Conservation (phyloP, 306 rosid genomes). For the Coriaria nepalensis region DNA sequence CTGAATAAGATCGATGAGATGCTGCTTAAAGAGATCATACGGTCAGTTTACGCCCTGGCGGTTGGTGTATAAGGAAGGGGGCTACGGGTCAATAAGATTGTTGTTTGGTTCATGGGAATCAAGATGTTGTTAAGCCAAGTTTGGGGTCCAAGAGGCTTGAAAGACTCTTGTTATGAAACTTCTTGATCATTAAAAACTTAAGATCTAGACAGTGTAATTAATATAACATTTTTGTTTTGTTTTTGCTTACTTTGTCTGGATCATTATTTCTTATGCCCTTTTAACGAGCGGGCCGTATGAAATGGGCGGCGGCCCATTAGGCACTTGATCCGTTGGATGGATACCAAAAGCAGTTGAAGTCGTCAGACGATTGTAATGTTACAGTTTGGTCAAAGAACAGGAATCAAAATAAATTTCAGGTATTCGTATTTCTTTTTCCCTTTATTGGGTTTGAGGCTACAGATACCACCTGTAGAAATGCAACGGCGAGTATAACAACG, state of each 20-base stretch:
- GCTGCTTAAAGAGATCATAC: constrained; percentile 37
- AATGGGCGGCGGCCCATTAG: too few species aligned
- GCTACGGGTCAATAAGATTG: constrained; percentile 26
- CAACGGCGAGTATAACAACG: too few species aligned
- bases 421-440: too few species aligned
- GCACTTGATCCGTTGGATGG: too few species aligned
- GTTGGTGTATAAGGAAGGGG: constrained; percentile 55
- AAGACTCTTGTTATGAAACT: constrained; percentile 54
- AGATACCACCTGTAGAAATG: too few species aligned
- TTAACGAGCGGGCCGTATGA: not conserved
- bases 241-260: too few species aligned
- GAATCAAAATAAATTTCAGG: too few species aligned
- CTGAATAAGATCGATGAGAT: constrained; percentile 55
- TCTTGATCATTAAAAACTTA: constrained; percentile 58
- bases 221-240: too few species aligned
- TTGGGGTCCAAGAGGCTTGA: constrained; percentile 51
- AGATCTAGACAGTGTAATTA: constrained; percentile 79
- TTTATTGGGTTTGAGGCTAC: too few species aligned
- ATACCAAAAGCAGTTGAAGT: too few species aligned
- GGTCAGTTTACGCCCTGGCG: constrained; percentile 56
- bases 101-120: constrained; percentile 41
- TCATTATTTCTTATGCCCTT: not conserved
- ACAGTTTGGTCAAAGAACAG: too few species aligned
- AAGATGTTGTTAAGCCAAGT: constrained; percentile 49
- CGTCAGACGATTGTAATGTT: too few species aligned